A percentile compares a stretch with the other conserved stretches of the same genome.
Evolutionary conservation across 2,329 filamentous ascomycete genomes (phyloP).

Genomic region (Pleurostoma richardsiae): DNA sequence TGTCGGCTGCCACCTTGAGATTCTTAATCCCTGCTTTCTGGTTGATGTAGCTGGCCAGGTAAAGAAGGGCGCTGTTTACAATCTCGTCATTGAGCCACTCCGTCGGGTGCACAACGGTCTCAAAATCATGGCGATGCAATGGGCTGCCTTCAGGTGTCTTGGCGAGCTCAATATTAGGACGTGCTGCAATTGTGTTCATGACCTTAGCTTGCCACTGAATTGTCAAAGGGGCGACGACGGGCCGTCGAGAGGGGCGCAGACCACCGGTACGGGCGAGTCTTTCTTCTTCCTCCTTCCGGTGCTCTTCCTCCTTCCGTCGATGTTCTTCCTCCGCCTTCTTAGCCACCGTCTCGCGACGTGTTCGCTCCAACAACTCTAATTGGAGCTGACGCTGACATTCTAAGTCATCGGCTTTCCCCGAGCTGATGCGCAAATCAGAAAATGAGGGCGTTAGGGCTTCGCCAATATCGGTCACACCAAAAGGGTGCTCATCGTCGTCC

Average conservation of each 20-base stretch:
- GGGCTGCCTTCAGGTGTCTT: conserved; percentile 43
- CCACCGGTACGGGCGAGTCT: conserved; percentile 11
- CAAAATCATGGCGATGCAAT: conserved; percentile 55
- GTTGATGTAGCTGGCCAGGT: conserved; percentile 57
- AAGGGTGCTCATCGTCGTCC: too few species aligned
- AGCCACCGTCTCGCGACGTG: conserved; percentile 4
- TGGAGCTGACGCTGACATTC: conserved; percentile 9
- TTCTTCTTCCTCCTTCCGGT: conserved; percentile 10
- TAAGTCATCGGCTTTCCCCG: conserved; percentile 17
- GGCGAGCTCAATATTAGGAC: conserved; percentile 29
- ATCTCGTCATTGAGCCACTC: conserved; percentile 76
- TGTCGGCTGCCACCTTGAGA: conserved; percentile 28
- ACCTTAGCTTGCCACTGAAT: conserved; percentile 31
- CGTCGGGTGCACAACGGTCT: conserved; percentile 48
- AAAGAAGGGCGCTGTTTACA: conserved; percentile 61
- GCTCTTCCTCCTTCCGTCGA: conserved; percentile 8
- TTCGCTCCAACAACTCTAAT: conserved; percentile 3
- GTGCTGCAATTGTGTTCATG: conserved; percentile 25
- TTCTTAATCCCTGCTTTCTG: conserved; percentile 46
- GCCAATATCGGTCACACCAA: too few species aligned
- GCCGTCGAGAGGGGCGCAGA: conserved; percentile 16
- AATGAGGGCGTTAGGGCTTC: too few species aligned
- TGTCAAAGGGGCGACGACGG: conserved; percentile 22
- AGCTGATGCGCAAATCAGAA: conserved; percentile 9
- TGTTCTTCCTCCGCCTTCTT: conserved; percentile 14